Evolutionary conservation across 148 eudicot genomes (phyloP).

Genomic region (Nepenthes mirabilis): DNA sequence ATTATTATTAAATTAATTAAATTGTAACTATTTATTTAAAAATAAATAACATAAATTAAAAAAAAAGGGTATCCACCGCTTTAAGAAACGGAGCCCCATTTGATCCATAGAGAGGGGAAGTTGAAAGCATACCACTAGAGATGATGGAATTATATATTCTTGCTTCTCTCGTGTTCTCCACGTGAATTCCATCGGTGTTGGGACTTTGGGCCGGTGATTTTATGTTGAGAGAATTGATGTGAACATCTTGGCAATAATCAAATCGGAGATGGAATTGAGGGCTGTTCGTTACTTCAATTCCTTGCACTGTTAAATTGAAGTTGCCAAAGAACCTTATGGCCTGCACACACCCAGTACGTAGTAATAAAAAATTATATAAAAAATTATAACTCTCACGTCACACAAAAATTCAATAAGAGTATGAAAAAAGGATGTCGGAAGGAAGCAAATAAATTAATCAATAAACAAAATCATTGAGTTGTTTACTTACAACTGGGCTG

Average conservation of each 20-base stretch:
- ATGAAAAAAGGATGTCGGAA: too few species aligned
- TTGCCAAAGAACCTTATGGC: slow-evolving; percentile 66
- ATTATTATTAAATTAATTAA: too few species aligned
- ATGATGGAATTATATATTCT: slow-evolving; percentile 57
- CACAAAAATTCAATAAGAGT: too few species aligned
- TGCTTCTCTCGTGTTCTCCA: slow-evolving; percentile 65
- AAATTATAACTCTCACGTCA: too few species aligned
- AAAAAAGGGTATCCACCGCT: too few species aligned
- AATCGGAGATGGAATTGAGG: slow-evolving; percentile 84
- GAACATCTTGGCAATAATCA: slow-evolving; percentile 52
- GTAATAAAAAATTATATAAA: not conserved
- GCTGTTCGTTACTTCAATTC: slow-evolving; percentile 53
- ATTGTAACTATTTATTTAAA: too few species aligned
- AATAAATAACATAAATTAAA: too few species aligned
- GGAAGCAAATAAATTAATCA: not conserved
- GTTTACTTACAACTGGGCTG: slow-evolving; percentile 79
- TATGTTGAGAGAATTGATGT: slow-evolving; percentile 44
- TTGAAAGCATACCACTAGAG: slow-evolving; percentile 49
- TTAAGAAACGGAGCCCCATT: too few species aligned
- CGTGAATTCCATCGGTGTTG: slow-evolving; percentile 91
- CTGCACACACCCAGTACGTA: slow-evolving; percentile 13
- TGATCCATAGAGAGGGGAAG: not conserved
- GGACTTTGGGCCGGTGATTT: slow-evolving; percentile 64
- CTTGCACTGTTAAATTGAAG: slow-evolving; percentile 53
- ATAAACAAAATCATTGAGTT: not conserved